phyloP scores from a whole-genome alignment of 345 rosid genomes.

The Ceriops zippeliana region DNA sequence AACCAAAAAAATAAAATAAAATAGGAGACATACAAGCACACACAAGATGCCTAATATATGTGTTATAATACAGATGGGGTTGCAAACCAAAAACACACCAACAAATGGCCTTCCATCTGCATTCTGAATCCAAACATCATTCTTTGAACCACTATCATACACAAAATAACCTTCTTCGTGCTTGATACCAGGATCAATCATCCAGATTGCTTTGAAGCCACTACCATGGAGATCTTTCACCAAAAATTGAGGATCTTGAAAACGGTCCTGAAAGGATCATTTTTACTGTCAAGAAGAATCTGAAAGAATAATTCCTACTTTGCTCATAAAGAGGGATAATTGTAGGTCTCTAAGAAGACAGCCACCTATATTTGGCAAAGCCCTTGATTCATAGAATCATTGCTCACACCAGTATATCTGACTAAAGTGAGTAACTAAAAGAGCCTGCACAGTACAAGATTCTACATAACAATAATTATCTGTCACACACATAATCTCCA shows the following conservation, averaged over 20 bases:
- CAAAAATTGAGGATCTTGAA: conserved; percentile 63
- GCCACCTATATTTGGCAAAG: neutral
- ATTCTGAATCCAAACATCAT: conserved; percentile 61
- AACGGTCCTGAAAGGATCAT: conserved; percentile 50
- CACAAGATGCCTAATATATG: neutral
- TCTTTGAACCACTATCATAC: conserved; percentile 62
- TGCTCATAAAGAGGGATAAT: neutral
- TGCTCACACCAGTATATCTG: neutral
- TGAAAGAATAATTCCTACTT: conserved; percentile 24
- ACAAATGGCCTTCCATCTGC: conserved; percentile 62
- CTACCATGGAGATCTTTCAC: conserved; percentile 49
- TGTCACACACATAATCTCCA: neutral
- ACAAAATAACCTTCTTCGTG: conserved; percentile 62
- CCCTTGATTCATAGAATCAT: conserved; percentile 1
- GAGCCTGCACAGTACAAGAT: neutral
- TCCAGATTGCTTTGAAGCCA: conserved; percentile 92
- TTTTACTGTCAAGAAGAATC: conserved; percentile 31
- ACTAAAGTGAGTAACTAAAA: neutral
- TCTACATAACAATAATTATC: neutral
- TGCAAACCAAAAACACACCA: conserved; percentile 40
- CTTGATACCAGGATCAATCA: conserved; percentile 95
- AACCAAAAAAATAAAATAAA: neutral
- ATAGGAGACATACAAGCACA: neutral
- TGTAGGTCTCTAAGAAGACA: neutral
- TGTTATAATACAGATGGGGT: neutral